phyloP scores from a whole-genome alignment of 2,329 filamentous ascomycete species.

The Ophiostoma fasciatum region DNA sequence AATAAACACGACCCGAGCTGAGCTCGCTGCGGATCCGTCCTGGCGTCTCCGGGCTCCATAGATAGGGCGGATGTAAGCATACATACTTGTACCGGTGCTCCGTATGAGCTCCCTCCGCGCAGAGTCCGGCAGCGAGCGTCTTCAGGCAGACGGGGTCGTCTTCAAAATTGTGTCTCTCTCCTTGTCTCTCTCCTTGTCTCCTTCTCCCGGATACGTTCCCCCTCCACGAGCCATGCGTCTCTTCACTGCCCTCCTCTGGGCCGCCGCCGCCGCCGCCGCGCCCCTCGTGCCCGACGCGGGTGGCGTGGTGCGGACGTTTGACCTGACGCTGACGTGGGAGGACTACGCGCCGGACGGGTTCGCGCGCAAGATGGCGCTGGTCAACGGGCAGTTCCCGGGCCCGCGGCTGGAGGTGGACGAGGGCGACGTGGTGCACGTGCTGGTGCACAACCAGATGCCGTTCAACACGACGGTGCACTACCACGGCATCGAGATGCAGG shows the following conservation, averaged over 20 bases:
- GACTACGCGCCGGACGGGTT: slow-evolving; percentile 29
- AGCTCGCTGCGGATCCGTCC: no score
- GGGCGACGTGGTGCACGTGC: slow-evolving; percentile 32
- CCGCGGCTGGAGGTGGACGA: slow-evolving; percentile 39
- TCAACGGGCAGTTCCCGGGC: slow-evolving; percentile 48
- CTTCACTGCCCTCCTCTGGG: background rate
- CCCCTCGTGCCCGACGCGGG: slow-evolving; percentile 1
- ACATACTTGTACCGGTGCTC: no score
- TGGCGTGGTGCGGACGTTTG: slow-evolving; percentile 8
- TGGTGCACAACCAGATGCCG: slow-evolving; percentile 30
- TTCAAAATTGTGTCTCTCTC: no score
- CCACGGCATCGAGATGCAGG: slow-evolving; percentile 35
- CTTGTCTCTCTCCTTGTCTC: no score
- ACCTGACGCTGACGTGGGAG: slow-evolving; percentile 22
- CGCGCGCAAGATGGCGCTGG: slow-evolving; percentile 28
- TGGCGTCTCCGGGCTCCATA: no score
- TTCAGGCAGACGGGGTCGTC: no score
- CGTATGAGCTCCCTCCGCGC: no score
- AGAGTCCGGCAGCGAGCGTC: no score
- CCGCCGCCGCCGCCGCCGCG: background rate
- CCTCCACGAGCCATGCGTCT: background rate
- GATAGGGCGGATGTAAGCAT: no score
- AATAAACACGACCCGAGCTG: no score
- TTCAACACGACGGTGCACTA: slow-evolving; percentile 34
- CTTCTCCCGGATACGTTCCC: no score